Base-by-base conservation (phyloP, 495 filamentous ascomycete species). In the Aspergillus ostianus region DNA sequence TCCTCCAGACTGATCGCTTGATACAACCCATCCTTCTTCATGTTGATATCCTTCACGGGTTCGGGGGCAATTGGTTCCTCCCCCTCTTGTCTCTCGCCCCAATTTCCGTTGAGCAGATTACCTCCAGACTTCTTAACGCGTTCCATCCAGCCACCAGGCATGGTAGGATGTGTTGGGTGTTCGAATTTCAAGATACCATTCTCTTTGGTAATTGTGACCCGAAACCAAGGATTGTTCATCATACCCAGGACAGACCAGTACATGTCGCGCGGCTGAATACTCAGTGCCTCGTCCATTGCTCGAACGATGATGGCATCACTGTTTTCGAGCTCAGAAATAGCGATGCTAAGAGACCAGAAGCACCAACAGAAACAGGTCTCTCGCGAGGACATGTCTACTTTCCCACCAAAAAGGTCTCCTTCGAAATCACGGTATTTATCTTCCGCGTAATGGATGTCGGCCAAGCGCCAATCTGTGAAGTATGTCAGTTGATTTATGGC, bases 181-280 rank as follows among this genome's bases (percentile, higher is more conserved):
- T 97, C 93, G 59, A 98, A 97, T 8, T 84, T 82, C 47, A 98
- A 71, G 21, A 62, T 68, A 36, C 85, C 79, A 0, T 77, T 82
- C 61, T 96, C 90, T 58, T 87, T 87, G 47, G 82, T 85, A 58
- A 98, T 90, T 6, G 85, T 82, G 6, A 98, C 81, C 17, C 93
- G 80, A 71, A 87, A 98, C 93, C 93, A 98, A 7, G 92, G 89
- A 67, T 96, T 97, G 70, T 98, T 96, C 93, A 98, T 98, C 93
- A 98, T 98, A 0, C 93, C 93, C 47, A 97, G 75, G 18, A 97
- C 93, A 57, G 84, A 90, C 93, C 93, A 98, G 73, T 98, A 98
- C 89, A 96, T 96, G 64, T 98, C 93, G 59, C 89, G 80, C 6
- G 93, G 93, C 67, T 96, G 92, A 0, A 91, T 77, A 65, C 87